These are phyloP conservation scores for Suillus luteus DNA, from an alignment of 768 basidiomycete species.

Conservation along the genomic window DNA sequence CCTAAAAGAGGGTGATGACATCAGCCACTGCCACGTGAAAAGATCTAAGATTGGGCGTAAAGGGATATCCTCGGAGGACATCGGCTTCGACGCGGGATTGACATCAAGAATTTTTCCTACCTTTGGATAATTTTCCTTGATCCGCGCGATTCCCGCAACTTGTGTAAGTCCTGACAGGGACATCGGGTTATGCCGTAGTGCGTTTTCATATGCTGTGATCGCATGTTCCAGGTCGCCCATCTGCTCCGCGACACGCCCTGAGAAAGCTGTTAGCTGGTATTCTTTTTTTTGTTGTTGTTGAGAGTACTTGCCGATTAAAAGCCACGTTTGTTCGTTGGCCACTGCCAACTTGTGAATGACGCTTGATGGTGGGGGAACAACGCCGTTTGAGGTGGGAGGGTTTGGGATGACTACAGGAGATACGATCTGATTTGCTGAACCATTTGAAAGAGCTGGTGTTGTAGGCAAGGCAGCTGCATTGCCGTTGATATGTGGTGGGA, in stretches of 20 bases:
- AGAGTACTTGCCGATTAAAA: too few relatives aligned
- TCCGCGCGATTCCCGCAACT: conserved; percentile 94
- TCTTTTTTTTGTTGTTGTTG: too few relatives aligned
- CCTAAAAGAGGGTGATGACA: conserved; percentile 52
- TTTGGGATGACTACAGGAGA: conserved; percentile 50
- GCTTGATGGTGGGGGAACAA: conserved; percentile 29
- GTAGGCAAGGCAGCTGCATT: conserved; percentile 42
- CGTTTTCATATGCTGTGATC: conserved; percentile 90
- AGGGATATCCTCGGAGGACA: conserved; percentile 33
- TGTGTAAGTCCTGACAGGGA: conserved; percentile 90
- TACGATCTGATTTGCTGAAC: conserved; percentile 40
- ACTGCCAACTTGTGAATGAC: conserved; percentile 77
- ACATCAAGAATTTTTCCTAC: conserved; percentile 42
- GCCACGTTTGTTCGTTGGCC: conserved; percentile 95
- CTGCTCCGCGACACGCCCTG: conserved; percentile 94
- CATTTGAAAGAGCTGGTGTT: conserved; percentile 49
- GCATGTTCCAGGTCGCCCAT: conserved; percentile 95
- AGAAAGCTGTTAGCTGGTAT: conserved; percentile 27
- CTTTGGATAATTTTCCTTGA: conserved; percentile 97
- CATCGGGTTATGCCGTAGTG: conserved; percentile 91
- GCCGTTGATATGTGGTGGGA: conserved; percentile 57
- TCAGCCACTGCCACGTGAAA: conserved; percentile 33
- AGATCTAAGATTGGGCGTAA: conserved; percentile 26
- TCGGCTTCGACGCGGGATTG: conserved; percentile 30
- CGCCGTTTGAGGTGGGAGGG: conserved; percentile 29